These are phyloP conservation scores for Lactifluus pinguis DNA, from an alignment of 768 basidiomycete species.

Conservation along the genomic window DNA sequence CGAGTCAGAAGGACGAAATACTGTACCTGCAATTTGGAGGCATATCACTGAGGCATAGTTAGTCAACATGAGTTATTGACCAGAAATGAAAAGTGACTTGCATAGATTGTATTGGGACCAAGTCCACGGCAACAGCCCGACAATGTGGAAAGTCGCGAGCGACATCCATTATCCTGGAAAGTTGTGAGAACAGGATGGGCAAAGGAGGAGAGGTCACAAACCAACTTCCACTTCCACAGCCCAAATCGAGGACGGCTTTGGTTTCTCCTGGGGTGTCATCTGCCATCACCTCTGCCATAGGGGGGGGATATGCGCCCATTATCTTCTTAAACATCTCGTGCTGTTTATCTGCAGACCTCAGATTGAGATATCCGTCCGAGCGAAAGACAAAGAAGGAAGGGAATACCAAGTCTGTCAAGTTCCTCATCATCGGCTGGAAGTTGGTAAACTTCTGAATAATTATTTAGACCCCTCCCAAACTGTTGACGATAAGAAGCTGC, in stretches of 20 bases:
- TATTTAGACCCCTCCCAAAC: conserved; percentile 63
- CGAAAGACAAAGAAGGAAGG: background rate
- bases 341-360: conserved; percentile 45
- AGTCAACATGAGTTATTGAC: conserved; percentile 12
- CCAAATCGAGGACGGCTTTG: conserved; percentile 64
- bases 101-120: conserved; percentile 71
- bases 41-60: conserved; percentile 39
- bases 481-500: conserved; percentile 53
- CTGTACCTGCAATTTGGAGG: conserved; percentile 60
- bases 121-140: conserved; percentile 63
- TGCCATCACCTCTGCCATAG: conserved; percentile 48
- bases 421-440: conserved; percentile 77
- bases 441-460: conserved; percentile 69
- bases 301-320: conserved; percentile 60
- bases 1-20: background rate
- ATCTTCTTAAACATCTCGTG: conserved; percentile 53
- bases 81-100: conserved; percentile 30
- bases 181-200: background rate
- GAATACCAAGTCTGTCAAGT: conserved; percentile 52
- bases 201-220: conserved; percentile 25
- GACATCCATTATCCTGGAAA: conserved; percentile 61
- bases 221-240: conserved; percentile 77
- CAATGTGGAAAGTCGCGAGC: conserved; percentile 65
- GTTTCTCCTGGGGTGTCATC: conserved; percentile 47
- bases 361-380: background rate